Percentiles rank a stretch among this genome's conserved stretches.
Conservation (phyloP, 768 basidiomycete species). For the Psilocybe sp. region DNA sequence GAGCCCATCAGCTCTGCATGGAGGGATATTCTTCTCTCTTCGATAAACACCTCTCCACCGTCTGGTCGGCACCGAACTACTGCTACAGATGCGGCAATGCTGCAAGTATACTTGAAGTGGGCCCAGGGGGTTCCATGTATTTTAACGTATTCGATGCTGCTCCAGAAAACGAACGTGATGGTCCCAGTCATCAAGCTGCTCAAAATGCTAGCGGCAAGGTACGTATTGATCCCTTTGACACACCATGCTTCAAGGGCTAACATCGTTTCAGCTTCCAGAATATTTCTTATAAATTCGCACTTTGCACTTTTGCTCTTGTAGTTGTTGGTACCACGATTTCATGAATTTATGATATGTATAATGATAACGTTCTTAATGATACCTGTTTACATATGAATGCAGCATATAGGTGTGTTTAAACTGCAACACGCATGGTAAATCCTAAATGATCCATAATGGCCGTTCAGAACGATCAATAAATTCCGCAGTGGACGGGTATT, state of each 20-base stretch:
- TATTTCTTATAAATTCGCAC: constrained; percentile 57
- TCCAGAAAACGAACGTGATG: constrained; percentile 95
- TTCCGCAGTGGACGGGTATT: constrained; percentile 7
- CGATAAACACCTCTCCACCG: constrained; percentile 91
- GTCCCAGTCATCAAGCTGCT: constrained; percentile 74
- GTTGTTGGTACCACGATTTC: constrained; percentile 9
- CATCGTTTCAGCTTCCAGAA: constrained; percentile 60
- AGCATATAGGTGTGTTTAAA: no score
- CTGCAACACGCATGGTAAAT: no score
- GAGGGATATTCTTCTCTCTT: constrained; percentile 98
- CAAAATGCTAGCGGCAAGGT: constrained; percentile 77
- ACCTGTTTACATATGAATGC: background rate
- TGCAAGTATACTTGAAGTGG: constrained; percentile 94
- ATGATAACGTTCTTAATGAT: no score
- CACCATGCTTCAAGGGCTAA: background rate
- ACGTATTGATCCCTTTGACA: background rate
- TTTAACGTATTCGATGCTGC: constrained; percentile 99
- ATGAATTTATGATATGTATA: constrained; percentile 11
- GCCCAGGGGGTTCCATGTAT: constrained; percentile 81
- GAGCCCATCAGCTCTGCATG: constrained; percentile 99
- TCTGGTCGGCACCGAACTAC: constrained; percentile 99
- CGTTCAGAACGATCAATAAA: background rate
- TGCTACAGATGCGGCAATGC: constrained; percentile 98
- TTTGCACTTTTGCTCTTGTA: constrained; percentile 5
- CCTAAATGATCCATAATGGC: no score